A percentile compares a stretch with the other conserved stretches of the same genome.
These are phyloP conservation scores for Alternaria longipes DNA, from an alignment of 2,329 filamentous ascomycete species.

Conservation along the genomic window DNA sequence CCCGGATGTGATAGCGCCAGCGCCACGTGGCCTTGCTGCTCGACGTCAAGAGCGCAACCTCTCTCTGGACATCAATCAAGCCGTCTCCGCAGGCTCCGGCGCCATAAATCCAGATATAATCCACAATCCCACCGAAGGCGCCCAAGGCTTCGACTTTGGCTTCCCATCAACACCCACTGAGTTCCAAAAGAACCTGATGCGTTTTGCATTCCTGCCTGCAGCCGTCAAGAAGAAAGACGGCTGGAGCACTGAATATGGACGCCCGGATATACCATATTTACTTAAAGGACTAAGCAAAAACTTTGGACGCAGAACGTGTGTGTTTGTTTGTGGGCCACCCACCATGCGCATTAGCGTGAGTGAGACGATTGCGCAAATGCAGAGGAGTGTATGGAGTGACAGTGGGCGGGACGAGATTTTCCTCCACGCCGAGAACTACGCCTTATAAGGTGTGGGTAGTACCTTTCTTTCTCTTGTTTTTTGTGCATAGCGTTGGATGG, in stretches of 20 bases:
- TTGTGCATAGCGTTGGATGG: slow-evolving; percentile 42
- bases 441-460: slow-evolving; percentile 64
- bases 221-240: slow-evolving; percentile 68
- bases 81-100: slow-evolving; percentile 42
- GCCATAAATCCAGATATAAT: slow-evolving; percentile 57
- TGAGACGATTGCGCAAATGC: slow-evolving; percentile 82
- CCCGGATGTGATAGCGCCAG: slow-evolving; percentile 40
- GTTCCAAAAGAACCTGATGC: slow-evolving; percentile 89
- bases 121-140: slow-evolving; percentile 25
- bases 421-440: slow-evolving; percentile 94
- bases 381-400: slow-evolving; percentile 83
- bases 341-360: slow-evolving; percentile 88
- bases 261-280: slow-evolving; percentile 88
- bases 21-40: slow-evolving; percentile 45
- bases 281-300: slow-evolving; percentile 83
- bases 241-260: slow-evolving; percentile 92
- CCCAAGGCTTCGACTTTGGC: slow-evolving; percentile 63
- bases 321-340: slow-evolving; percentile 92
- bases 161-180: slow-evolving; percentile 86
- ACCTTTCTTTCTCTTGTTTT: slow-evolving; percentile 18
- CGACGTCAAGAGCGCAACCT: slow-evolving; percentile 55
- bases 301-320: slow-evolving; percentile 82
- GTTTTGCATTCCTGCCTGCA: slow-evolving; percentile 80
- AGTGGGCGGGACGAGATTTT: slow-evolving; percentile 87
- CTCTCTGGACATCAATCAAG: slow-evolving; percentile 55